Evolutionary conservation across 345 rosid species (phyloP), one percentile per base, ranked within the genome.

Genomic region (Euphorbia tirucalli): DNA sequence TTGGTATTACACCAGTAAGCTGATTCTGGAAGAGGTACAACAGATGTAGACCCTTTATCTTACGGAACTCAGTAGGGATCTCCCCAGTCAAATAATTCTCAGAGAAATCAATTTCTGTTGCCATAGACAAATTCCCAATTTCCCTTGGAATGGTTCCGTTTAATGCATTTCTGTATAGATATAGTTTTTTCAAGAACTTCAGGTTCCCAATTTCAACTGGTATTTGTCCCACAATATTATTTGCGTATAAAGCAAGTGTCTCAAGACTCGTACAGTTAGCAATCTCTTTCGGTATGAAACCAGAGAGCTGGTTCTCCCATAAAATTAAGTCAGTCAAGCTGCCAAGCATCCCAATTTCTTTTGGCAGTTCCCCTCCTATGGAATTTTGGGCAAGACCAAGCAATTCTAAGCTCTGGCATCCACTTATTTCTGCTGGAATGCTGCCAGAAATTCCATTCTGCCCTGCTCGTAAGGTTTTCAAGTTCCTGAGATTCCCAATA

Each of bases 381-480:
- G 79, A 74, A 79, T 89, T 90, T 77, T 92, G 96, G 28, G 97
- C 91, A 77, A 89, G 80, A 60, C 97, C 97, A 72, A 92, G 82
- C 73, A 89, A 78, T 87, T 85, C 66, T 65, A 92, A 72, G 77
- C 87, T 87, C 75, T 73, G 82, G 65, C 97, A 92, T 50, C 88
- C 83, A 72, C 90, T 77, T 69, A 92, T 90, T 69, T 87, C 92
- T 0, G 84, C 66, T 2, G 96, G 97, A 69, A 92, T 87, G 66
- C 83, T 75, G 52, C 97, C 97, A 4, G 93, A 88, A 52, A 92
- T 79, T 6, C 60, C 71, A 48, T 92, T 92, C 69, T 82, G 79
- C 25, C 93, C 97, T 58, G 95, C 97, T 64, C 92, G 84, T 19
- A 92, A 77, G 5, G 86, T 81, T 74, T 74, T 67, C 59, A 89